phyloP scores from a whole-genome alignment of 2,329 filamentous ascomycete species.

The Huntiella omanensis region DNA sequence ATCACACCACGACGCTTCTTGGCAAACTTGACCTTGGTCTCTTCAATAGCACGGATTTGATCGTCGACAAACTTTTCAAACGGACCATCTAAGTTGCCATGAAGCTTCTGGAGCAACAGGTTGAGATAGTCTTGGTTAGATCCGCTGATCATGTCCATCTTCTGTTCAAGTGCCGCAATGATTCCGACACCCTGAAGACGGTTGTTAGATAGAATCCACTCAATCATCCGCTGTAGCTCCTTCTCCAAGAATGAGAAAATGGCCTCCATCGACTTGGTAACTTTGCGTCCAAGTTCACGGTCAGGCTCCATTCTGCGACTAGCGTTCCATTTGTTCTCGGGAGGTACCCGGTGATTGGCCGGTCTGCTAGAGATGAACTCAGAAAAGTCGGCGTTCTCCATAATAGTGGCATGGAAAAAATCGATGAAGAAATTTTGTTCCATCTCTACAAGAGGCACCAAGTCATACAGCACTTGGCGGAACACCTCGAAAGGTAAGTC shows the following conservation, averaged over 20 bases:
- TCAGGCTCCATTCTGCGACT: slow-evolving; percentile 59
- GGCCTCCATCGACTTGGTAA: slow-evolving; percentile 75
- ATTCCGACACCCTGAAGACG: slow-evolving; percentile 79
- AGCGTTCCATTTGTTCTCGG: slow-evolving; percentile 12
- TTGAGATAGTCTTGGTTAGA: slow-evolving; percentile 87
- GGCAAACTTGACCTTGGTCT: slow-evolving; percentile 86
- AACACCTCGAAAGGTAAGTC: slow-evolving; percentile 69
- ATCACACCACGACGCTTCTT: slow-evolving; percentile 97
- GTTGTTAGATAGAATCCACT: slow-evolving; percentile 67
- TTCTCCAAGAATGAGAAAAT: slow-evolving; percentile 67
- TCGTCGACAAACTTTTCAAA: slow-evolving; percentile 87
- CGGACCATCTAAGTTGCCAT: slow-evolving; percentile 51
- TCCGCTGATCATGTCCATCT: slow-evolving; percentile 61
- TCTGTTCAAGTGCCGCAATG: slow-evolving; percentile 61
- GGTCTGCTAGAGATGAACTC: slow-evolving; percentile 46
- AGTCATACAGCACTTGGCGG: slow-evolving; percentile 58
- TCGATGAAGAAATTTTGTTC: slow-evolving; percentile 97
- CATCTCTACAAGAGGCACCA: slow-evolving; percentile 65
- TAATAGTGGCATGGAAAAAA: slow-evolving; percentile 85
- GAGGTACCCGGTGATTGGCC: slow-evolving; percentile 9
- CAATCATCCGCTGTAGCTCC: slow-evolving; percentile 61
- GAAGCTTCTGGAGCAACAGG: slow-evolving; percentile 59
- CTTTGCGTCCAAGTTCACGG: slow-evolving; percentile 62
- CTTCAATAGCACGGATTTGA: slow-evolving; percentile 87
- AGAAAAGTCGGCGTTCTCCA: slow-evolving; percentile 64